These are phyloP conservation scores for Rhodomyrtus psidioides DNA, from an alignment of 441 rosid genomes.

Conservation along the genomic window DNA sequence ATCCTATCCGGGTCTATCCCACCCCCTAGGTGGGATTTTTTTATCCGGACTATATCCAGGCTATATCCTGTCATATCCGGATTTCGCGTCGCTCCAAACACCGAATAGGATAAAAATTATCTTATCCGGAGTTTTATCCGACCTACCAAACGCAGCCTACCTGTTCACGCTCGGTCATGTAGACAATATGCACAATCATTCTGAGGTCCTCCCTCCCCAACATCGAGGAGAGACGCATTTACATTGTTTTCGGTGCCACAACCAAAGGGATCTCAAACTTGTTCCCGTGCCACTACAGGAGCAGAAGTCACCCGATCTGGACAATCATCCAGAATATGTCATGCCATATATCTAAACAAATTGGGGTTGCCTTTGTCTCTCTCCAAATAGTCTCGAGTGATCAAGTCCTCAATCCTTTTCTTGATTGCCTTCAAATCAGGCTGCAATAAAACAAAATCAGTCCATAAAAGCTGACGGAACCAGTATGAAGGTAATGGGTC, in stretches of 20 bases:
- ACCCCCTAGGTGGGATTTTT: rapidly evolving
- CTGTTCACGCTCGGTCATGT: neutral
- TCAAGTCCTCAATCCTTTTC: neutral
- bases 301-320: neutral
- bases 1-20: too few relatives aligned
- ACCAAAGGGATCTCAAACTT: neutral
- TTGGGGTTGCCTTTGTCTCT: neutral
- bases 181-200: neutral
- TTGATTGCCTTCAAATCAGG: neutral
- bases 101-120: too few relatives aligned
- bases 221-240: neutral
- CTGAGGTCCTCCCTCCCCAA: neutral
- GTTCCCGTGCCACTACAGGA: neutral
- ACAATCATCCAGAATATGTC: neutral
- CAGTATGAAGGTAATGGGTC: neutral
- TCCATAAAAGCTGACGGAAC: neutral
- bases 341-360: neutral
- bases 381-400: neutral
- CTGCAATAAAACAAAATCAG: neutral
- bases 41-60: too few relatives aligned
- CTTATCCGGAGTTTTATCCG: too few relatives aligned
- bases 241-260: neutral
- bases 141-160: too few relatives aligned
- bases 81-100: too few relatives aligned
- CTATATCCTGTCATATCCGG: too few relatives aligned